A percentile compares a stretch with the other conserved stretches of the same genome.
Evolutionary conservation across 1,284 basidiomycete species (phyloP).

Genomic region (Apiotrichum sp.): DNA sequence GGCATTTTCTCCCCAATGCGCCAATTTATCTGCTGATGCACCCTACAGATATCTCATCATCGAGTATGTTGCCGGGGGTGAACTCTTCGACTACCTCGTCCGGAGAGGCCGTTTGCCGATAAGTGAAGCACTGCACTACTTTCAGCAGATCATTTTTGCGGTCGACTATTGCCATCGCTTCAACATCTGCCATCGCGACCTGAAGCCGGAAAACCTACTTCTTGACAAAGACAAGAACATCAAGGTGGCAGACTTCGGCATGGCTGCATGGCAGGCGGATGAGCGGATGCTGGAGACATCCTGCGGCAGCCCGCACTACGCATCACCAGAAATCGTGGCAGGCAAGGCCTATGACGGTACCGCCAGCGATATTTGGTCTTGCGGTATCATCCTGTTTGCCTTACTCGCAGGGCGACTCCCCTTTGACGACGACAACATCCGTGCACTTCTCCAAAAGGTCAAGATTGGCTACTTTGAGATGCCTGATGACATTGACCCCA

Average conservation of each 20-base stretch:
- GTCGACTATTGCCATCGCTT: constrained; percentile 95
- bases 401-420: constrained; percentile 85
- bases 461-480: constrained; percentile 74
- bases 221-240: constrained; percentile 79
- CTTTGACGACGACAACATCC: constrained; percentile 76
- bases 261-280: constrained; percentile 84
- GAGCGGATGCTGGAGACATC: constrained; percentile 77
- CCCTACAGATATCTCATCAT: constrained; percentile 71
- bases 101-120: constrained; percentile 70
- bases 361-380: constrained; percentile 94
- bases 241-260: constrained; percentile 98
- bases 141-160: constrained; percentile 92
- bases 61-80: constrained; percentile 95
- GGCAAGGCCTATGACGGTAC: constrained; percentile 83
- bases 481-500: constrained; percentile 68
- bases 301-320: constrained; percentile 97
- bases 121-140: constrained; percentile 82
- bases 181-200: constrained; percentile 94
- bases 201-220: constrained; percentile 94
- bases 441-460: constrained; percentile 73
- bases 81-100: constrained; percentile 93
- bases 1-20: not conserved
- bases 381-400: constrained; percentile 91
- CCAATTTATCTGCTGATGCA: not conserved
- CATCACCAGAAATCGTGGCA: constrained; percentile 95